Evolutionary conservation across 2,329 filamentous ascomycete species (phyloP).

Genomic region (Sclerotinia subarctica): DNA sequence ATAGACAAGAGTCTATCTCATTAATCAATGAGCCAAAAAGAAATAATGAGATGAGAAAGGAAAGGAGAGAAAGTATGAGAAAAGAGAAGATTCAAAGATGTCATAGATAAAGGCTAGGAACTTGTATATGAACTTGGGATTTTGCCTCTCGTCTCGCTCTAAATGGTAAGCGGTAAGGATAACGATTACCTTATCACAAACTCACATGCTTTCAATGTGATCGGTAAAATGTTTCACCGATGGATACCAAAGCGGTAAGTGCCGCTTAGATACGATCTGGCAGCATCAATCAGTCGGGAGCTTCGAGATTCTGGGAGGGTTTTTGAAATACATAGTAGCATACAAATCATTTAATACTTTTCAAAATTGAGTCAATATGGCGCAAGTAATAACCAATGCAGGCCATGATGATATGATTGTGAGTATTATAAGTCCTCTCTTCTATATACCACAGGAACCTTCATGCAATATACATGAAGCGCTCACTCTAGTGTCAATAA

Average conservation of each 20-base stretch:
- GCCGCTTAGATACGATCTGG: slow-evolving; percentile 19
- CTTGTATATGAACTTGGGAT: neutral
- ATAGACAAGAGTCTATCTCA: neutral
- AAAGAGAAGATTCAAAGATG: neutral
- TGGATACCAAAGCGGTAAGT: slow-evolving; percentile 6
- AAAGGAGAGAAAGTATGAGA: neutral
- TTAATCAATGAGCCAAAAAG: neutral
- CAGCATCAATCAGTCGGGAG: slow-evolving; percentile 15
- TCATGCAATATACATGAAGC: neutral
- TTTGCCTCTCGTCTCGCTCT: neutral
- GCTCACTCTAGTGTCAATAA: neutral
- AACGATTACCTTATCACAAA: neutral
- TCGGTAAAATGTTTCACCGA: slow-evolving; percentile 7
- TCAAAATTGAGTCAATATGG: slow-evolving; percentile 44
- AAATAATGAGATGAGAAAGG: neutral
- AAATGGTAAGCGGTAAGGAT: slow-evolving; percentile 3
- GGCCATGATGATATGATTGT: slow-evolving; percentile 99
- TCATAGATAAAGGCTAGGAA: neutral
- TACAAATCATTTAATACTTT: slow-evolving; percentile 13
- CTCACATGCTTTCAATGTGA: neutral
- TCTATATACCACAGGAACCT: neutral
- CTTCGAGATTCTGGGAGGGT: neutral
- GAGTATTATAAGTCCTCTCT: slow-evolving; percentile 38
- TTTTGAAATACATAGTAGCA: neutral
- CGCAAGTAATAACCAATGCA: slow-evolving; percentile 78